phyloP scores from a whole-genome alignment of 176 grass and related monocot species.

The Rhynchospora breviuscula region DNA sequence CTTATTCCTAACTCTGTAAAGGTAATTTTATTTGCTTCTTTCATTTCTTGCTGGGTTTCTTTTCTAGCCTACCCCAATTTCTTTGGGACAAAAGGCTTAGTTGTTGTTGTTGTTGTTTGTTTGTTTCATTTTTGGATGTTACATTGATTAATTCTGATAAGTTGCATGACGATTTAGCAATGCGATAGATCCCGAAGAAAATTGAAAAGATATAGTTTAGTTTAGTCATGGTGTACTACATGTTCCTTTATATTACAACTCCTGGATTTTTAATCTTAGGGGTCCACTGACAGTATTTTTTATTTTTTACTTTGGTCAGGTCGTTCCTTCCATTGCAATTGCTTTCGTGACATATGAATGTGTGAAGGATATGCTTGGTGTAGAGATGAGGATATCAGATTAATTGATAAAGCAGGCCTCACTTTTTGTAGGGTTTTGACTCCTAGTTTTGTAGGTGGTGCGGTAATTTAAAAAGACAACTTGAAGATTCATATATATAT shows the following conservation, averaged over 20 bases:
- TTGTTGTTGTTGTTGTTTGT: too few species aligned
- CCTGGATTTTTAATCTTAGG: background rate
- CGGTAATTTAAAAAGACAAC: constrained; percentile 20
- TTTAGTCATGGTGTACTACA: background rate
- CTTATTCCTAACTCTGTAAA: constrained; percentile 97
- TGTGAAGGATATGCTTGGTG: constrained; percentile 91
- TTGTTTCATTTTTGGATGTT: background rate
- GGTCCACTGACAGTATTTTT: background rate
- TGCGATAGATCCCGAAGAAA: background rate
- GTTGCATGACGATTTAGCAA: background rate
- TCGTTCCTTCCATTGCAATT: constrained; percentile 91
- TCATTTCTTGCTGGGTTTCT: too few species aligned
- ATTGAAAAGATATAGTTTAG: background rate
- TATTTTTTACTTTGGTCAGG: constrained; percentile 33
- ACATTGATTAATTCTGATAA: background rate
- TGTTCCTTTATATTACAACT: background rate
- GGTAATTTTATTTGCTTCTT: constrained; percentile 35
- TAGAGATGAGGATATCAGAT: constrained; percentile 96
- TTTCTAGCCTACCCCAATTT: too few species aligned
- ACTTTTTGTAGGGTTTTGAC: constrained; percentile 65
- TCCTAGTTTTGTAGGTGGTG: constrained; percentile 52
- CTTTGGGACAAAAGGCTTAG: too few species aligned
- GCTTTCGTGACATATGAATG: constrained; percentile 90
- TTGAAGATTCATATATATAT: constrained; percentile 15
- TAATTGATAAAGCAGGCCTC: constrained; percentile 37